phyloP scores from a whole-genome alignment of 306 rosid species.

The Vigna unguiculata region DNA sequence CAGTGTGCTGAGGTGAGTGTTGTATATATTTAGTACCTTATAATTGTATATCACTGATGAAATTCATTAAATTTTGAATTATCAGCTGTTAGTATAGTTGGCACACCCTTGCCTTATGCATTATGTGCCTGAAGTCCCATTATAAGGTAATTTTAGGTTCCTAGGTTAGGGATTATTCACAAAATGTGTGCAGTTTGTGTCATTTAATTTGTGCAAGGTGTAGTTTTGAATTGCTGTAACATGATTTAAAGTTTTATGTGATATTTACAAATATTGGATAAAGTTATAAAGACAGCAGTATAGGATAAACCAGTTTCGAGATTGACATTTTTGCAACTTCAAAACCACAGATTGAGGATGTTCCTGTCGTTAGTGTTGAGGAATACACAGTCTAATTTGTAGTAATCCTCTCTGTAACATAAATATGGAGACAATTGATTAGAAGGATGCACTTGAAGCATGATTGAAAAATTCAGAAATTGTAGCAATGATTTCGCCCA shows the following conservation, averaged over 20 bases:
- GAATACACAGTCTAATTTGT: slow-evolving; percentile 8
- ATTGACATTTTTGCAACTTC: slow-evolving; percentile 5
- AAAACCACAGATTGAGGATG: neutral
- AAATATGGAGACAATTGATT: neutral
- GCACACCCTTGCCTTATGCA: neutral
- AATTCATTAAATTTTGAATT: neutral
- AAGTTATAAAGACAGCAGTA: neutral
- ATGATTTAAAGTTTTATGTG: slow-evolving; percentile 4
- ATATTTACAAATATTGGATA: slow-evolving; percentile 12
- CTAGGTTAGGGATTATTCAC: slow-evolving; percentile 14
- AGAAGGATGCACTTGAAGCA: neutral
- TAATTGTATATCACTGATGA: slow-evolving; percentile 9
- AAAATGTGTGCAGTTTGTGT: slow-evolving; percentile 8
- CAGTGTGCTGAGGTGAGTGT: slow-evolving; percentile 86
- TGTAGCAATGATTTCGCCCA: neutral
- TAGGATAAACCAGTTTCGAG: neutral
- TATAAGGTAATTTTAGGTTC: slow-evolving; percentile 3
- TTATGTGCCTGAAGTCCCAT: neutral
- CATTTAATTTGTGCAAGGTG: neutral
- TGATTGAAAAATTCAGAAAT: neutral
- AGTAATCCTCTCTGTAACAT: neutral
- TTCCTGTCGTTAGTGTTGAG: neutral
- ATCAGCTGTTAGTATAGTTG: slow-evolving; percentile 6
- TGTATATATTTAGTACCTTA: slow-evolving; percentile 28
- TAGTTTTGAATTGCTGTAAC: neutral